These are phyloP conservation scores for Arthrobotrys entomopaga DNA, from an alignment of 2,329 filamentous ascomycete genomes.

Conservation along the genomic window DNA sequence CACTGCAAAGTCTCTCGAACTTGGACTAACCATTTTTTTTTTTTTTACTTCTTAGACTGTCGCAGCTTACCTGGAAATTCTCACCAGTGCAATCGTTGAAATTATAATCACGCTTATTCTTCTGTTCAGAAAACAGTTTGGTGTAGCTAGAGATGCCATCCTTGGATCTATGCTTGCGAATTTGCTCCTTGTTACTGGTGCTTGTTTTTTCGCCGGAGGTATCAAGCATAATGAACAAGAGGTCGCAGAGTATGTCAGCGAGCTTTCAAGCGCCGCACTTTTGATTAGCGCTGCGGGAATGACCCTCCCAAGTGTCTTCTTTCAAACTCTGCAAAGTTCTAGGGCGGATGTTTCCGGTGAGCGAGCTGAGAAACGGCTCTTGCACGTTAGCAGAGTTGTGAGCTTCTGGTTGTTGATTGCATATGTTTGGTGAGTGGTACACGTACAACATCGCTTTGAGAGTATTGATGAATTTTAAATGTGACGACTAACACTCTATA, in stretches of 20 bases:
- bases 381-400: constrained; percentile 22
- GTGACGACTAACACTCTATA: background rate
- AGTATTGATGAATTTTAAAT: background rate
- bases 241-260: constrained; percentile 42
- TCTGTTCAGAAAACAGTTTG: constrained; percentile 68
- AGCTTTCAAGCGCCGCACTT: constrained; percentile 41
- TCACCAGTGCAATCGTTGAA: constrained; percentile 79
- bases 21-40: background rate
- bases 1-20: no score
- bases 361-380: constrained; percentile 6
- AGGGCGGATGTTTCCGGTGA: constrained; percentile 5
- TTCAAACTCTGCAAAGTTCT: constrained; percentile 14
- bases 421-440: constrained; percentile 13
- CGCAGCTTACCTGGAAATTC: constrained; percentile 72
- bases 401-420: constrained; percentile 16
- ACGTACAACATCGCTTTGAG: background rate
- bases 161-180: constrained; percentile 85
- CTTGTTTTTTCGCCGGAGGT: constrained; percentile 82
- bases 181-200: constrained; percentile 79
- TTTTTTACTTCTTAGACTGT: constrained; percentile 68
- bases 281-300: constrained; percentile 41
- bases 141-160: constrained; percentile 84
- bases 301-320: constrained; percentile 42
- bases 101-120: constrained; percentile 84
- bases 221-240: constrained; percentile 61